Evolutionary conservation across 768 basidiomycete species (phyloP), one percentile per base, ranked within the genome.

Genomic region (Calocybe cyanea): DNA sequence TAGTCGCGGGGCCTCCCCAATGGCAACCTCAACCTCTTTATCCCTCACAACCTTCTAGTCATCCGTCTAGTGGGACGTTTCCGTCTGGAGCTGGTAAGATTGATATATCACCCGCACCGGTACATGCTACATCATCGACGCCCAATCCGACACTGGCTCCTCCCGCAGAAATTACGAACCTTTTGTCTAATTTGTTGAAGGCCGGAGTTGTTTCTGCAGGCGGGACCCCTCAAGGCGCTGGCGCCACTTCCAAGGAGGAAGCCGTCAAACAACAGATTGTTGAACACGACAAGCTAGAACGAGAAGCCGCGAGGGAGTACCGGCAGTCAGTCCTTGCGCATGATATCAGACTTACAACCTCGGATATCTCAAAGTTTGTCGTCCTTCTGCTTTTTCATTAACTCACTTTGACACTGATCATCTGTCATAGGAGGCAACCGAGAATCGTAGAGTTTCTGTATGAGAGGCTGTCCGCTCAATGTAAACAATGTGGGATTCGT

Each of bases 401-500:
- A 25, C 3, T 39, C 9, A 20, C n/a, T 6, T 17, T 19, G 13
- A 30, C 17, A 37, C 36, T 61, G 4, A 55, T 17, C 15, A 31
- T 21, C 6, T 41, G 32, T 15, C 43, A 17, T 51, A 87, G 85
- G 61, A 71, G 72, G 52, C 80, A 78, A 15, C 77, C 87, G 2
- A 67, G 71, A 18, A 74, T 88, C 43, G 68, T 77, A 42, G 70
- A 81, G 25, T 72, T 92, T 46, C 64, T 95, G 50, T 92, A 92
- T 58, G 76, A 81, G 45, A 81, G 81, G 46, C 74, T 93, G 30
- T 76, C 84, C 18, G 70, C 80, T 25, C 87, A 92, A 67, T 99
- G 95, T 75, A 92, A 85, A 67, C 94, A 97, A 58, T 99, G 95
- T 69, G 90, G 87, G 14, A 67, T 89, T 43, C 85, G 95, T 35